Evolutionary conservation across 2,329 filamentous ascomycete species (phyloP).

Genomic region (Rhynchosporium graminicola): DNA sequence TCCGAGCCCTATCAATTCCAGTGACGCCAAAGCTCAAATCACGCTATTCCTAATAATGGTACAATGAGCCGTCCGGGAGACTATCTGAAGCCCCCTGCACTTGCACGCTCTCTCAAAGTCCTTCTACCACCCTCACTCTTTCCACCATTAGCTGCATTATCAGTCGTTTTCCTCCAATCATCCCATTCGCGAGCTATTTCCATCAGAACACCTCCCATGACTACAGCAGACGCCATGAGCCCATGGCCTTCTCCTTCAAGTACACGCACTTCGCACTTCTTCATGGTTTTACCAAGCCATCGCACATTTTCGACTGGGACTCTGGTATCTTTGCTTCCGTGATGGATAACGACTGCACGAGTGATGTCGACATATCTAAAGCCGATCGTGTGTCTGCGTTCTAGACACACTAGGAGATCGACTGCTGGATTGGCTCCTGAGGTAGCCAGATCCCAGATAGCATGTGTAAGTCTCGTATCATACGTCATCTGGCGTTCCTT

Average conservation of each 20-base stretch:
- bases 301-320: constrained; percentile 94
- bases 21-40: constrained; percentile 15
- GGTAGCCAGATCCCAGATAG: constrained; percentile 92
- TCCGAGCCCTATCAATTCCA: background rate
- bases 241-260: constrained; percentile 92
- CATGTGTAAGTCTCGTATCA: constrained; percentile 82
- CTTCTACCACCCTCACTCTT: constrained; percentile 35
- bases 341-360: constrained; percentile 87
- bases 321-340: constrained; percentile 84
- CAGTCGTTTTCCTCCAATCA: constrained; percentile 71
- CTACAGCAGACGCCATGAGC: constrained; percentile 87
- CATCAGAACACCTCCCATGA: constrained; percentile 93
- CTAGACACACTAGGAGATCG: constrained; percentile 88
- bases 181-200: constrained; percentile 96
- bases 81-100: constrained; percentile 39
- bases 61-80: background rate
- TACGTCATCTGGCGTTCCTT: constrained; percentile 75
- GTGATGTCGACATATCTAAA: constrained; percentile 98
- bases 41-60: constrained; percentile 13
- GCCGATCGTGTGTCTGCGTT: constrained; percentile 86
- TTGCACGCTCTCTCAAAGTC: constrained; percentile 38
- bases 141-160: constrained; percentile 32
- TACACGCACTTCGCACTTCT: constrained; percentile 85
- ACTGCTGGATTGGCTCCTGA: constrained; percentile 91
- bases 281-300: constrained; percentile 94